Base-by-base conservation (phyloP, 495 filamentous ascomycete genomes). In the Annulohypoxylon bovei region DNA sequence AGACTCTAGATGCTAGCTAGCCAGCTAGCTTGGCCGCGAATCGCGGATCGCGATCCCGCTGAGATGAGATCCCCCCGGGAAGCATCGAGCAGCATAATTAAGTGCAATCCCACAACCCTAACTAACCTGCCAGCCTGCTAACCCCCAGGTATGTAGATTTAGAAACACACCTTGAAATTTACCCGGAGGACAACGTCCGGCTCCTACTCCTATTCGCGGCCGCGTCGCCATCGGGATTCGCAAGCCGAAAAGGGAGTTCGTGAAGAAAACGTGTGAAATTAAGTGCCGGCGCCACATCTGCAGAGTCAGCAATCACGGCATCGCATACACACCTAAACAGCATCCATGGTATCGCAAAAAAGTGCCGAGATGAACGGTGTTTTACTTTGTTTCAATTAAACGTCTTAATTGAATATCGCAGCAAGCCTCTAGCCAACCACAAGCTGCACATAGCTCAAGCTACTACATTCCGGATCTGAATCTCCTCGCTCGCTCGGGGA, bases 311-410 rank as follows among this genome's bases (percentile, higher is more conserved):
- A 42, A 42, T 42, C 39, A 42, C 39, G 39, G 39, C 39, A 42
- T 42, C 39, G n/a, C 39, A 42, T 42, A n/a, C n/a, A n/a, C n/a
- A n/a, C n/a, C n/a, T n/a, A n/a, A n/a, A 39, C 12, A n/a, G n/a
- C n/a, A n/a, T n/a, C n/a, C n/a, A n/a, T n/a, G 18, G 44, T 27
- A 4, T 18, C 39, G 39, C 39, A 9, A 12, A 25, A 23, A 53
- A 32, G 49, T 28, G n/a, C 39, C 39, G 37, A 40, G 8, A 62
- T 18, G 46, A 50, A 49, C 59, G 44, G 9, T 64, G 46, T 44
- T 57, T 63, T 25, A 60, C 52, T 60, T 60, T 56, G 47, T 72
- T 72, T 72, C 69, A 67, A 72, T 67, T 72, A 67, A 72, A 67
- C 39, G 7, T 60, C 27, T 44, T 67, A 63, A 60, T 67, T 64